Evolutionary conservation across 495 filamentous ascomycete genomes (phyloP).

Genomic region (Immersiella caudata): DNA sequence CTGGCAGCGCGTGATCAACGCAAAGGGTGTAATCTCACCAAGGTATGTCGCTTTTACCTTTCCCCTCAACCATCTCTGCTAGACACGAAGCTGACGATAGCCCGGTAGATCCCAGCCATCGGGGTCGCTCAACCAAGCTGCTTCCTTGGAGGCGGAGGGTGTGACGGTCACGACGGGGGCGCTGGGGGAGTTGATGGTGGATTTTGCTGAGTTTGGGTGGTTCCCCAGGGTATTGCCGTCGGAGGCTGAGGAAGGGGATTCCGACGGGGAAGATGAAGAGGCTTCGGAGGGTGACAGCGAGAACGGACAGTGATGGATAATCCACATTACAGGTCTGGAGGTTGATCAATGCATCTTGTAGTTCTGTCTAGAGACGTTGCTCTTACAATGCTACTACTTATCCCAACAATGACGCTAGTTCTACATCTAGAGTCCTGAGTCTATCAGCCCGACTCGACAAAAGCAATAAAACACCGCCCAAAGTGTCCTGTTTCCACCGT

Average conservation of each 20-base stretch:
- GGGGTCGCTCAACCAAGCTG: slow-evolving; percentile 69
- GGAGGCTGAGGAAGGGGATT: slow-evolving; percentile 41
- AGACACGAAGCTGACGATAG: slow-evolving; percentile 1
- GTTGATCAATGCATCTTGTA: background rate
- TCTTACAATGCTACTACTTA: background rate
- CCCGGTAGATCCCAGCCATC: slow-evolving; percentile 61
- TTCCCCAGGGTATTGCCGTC: slow-evolving; percentile 66
- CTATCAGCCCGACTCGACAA: background rate
- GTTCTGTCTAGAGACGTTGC: background rate
- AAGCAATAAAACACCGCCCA: slow-evolving; percentile 1
- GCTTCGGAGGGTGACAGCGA: slow-evolving; percentile 7
- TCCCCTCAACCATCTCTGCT: slow-evolving; percentile 3
- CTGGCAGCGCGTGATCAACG: slow-evolving; percentile 91
- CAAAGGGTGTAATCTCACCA: slow-evolving; percentile 81
- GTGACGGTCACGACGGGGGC: slow-evolving; percentile 64
- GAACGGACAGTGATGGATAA: background rate
- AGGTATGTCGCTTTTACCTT: slow-evolving; percentile 53
- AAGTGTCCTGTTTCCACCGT: background rate
- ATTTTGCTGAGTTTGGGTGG: slow-evolving; percentile 72
- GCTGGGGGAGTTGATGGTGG: slow-evolving; percentile 72
- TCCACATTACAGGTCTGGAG: background rate
- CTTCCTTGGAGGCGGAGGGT: slow-evolving; percentile 66
- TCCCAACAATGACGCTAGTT: background rate
- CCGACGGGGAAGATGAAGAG: slow-evolving; percentile 20
- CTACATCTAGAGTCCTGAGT: background rate